Evolutionary conservation across 768 basidiomycete genomes (phyloP).

Genomic region (Mycena olivaceomarginata): DNA sequence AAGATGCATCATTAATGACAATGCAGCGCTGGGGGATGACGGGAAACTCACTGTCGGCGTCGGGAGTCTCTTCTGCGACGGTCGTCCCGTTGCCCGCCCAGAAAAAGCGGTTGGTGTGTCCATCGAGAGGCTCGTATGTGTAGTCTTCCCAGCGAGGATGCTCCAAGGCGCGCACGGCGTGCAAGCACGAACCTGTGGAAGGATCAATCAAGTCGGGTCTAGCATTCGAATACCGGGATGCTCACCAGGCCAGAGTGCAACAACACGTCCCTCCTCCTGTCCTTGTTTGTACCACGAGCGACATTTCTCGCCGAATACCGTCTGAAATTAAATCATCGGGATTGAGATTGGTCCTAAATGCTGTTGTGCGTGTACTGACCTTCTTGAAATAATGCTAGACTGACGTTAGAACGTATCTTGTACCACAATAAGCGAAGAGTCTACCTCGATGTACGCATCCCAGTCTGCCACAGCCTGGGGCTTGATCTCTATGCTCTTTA

Average conservation of each 20-base stretch:
- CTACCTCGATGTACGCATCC: slow-evolving; percentile 75
- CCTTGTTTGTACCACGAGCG: slow-evolving; percentile 81
- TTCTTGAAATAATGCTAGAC: slow-evolving; percentile 50
- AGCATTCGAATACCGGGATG: background rate
- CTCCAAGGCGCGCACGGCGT: slow-evolving; percentile 67
- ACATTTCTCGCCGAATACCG: slow-evolving; percentile 75
- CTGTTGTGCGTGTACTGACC: slow-evolving; percentile 58
- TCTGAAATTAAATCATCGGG: slow-evolving; percentile 55
- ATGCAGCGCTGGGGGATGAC: background rate
- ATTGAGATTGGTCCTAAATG: slow-evolving; percentile 39
- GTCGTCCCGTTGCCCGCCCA: slow-evolving; percentile 81
- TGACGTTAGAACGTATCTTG: background rate
- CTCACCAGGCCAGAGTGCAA: slow-evolving; percentile 77
- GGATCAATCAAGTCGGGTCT: background rate
- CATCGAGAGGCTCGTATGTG: slow-evolving; percentile 68
- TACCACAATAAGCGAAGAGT: background rate
- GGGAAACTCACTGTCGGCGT: slow-evolving; percentile 56
- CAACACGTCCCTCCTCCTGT: slow-evolving; percentile 74
- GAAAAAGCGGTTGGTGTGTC: slow-evolving; percentile 67
- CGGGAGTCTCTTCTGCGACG: slow-evolving; percentile 65
- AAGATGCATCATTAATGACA: slow-evolving; percentile 21
- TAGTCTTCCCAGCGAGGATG: slow-evolving; percentile 83
- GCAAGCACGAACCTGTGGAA: slow-evolving; percentile 68
- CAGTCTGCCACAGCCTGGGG: slow-evolving; percentile 77
- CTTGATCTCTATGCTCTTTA: slow-evolving; percentile 79